Evolutionary conservation across 2,329 filamentous ascomycete species (phyloP).

Genomic region (Paecilomyces dactylethromorphus): DNA sequence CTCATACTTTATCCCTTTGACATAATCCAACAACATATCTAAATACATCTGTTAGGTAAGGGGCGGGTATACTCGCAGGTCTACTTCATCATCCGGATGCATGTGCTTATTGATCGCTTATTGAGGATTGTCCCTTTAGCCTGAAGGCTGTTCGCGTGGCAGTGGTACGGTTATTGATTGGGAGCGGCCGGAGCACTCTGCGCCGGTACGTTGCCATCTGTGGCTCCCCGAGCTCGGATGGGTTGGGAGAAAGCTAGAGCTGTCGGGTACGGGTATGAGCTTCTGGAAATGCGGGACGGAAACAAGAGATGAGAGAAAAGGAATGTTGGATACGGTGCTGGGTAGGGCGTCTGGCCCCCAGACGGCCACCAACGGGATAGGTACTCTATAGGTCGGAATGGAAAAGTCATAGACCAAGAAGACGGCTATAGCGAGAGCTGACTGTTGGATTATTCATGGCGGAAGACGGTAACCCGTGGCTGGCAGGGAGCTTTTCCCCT

Average conservation of each 20-base stretch:
- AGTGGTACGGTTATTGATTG: conserved; percentile 20
- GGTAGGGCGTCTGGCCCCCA: background rate
- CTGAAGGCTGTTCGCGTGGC: conserved; percentile 10
- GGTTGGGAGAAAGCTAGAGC: conserved; percentile 3
- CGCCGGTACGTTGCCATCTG: conserved; percentile 11
- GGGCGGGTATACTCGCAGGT: too few species aligned
- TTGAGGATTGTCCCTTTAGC: background rate
- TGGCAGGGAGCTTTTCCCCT: background rate
- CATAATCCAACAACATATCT: too few species aligned
- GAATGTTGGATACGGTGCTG: background rate
- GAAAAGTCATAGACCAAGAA: too few species aligned
- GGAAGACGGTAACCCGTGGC: too few species aligned
- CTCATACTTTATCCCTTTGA: too few species aligned
- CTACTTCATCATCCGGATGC: background rate
- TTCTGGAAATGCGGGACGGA: background rate
- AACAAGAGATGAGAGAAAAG: background rate
- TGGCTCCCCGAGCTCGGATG: background rate
- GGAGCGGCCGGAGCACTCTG: conserved; percentile 26
- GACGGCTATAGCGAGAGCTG: background rate
- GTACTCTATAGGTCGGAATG: too few species aligned
- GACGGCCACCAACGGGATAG: background rate
- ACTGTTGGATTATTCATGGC: too few species aligned
- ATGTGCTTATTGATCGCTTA: background rate
- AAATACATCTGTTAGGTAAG: too few species aligned
- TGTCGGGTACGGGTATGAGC: background rate